Evolutionary conservation across 208 protist genomes (phyloP), one percentile per base, ranked within the genome.

Genomic region (Crithidia bombi): DNA sequence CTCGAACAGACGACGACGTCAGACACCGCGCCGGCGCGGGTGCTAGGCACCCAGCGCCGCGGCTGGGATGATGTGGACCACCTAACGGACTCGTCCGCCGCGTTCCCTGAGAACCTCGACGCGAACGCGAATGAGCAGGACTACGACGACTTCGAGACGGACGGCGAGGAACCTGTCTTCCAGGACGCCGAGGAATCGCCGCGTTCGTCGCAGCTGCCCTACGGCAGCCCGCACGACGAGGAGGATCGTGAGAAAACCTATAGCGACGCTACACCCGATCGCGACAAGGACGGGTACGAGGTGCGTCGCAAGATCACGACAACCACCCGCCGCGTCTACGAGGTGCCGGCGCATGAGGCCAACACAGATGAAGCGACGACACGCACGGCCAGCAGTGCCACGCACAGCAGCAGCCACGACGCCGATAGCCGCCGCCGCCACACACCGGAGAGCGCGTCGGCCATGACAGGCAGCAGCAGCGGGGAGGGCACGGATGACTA

Each of bases 111-210:
- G 9, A 52, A 78, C 38, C 30, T 70, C 6, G 55, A 70, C 30
- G 25, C n/a, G 54, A 47, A 59, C n/a, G 30, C 57, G 65, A 38
- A 73, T 36, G 65, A 67, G 51, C 73, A 75, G 46, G 79, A 81
- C 57, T 89, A 86, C 71, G 80, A 83, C 65, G 85, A 90, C 66
- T 85, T 88, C 68, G 78, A 83, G 33, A 87, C 71, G 6, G 85
- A 83, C 30, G 79, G 77, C 63, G 88, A 87, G 56, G 75, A 87
- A 32, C 65, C 78, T 32, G 69, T 85, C 49, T 70, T 85, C 62
- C 47, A 72, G 21, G 23, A 71, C 12, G 57, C 32, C 9, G 61
- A 50, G 11, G 47, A n/a, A n/a, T n/a, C 65, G 44, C 35, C 38
- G 55, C 47, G 44, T 4, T 51, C 61, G 56, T 76, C 39, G 39